Base-by-base conservation (phyloP, 1,139 yeast species). In the Candida sp. region DNA sequence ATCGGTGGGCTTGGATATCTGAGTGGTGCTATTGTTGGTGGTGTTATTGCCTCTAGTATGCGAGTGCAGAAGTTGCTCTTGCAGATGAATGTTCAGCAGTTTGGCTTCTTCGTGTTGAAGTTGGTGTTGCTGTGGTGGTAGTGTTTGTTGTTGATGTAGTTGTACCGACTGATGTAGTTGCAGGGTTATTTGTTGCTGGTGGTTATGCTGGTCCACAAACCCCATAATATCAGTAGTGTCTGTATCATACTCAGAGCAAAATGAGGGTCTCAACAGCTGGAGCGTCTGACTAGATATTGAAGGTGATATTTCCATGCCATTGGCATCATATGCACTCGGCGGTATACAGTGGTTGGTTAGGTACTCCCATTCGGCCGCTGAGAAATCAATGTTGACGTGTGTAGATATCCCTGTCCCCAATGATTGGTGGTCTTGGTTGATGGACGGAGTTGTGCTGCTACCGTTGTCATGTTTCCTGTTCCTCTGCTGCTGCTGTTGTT, bases 241-340 rank as follows among this genome's bases (percentile, higher is more conserved):
- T 8, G 59, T 55, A 9, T 55, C 58, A 51, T 55, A 56, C 35
- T 55, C 59, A 3, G 55, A 44, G 12, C 56, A 46, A 43, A 56
- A 55, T 7, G 57, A 49, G 23, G 52, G 53, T 41, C 51, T 33
- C 34, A 55, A 37, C 58, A 54, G 57, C 37, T 56, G 57, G 7
- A 51, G 43, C 2, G 58, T 50, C 30, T 56, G 56, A 38, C 46
- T 55, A n/a, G 59, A 56, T 26, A 55, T 47, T 2, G 55, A 49
- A 3, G 58, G 55, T 4, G 56, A 52, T 31, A 54, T 48, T 2
- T 55, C 57, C 12, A 48, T 33, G 22, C 42, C 51, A 42, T 46
- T 49, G 7, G 34, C 28, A 30, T 46, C 38, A 38, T 31, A 40
- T 4, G 41, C 25, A 8, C 31, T 50, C 17, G 11, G 35, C 1